phyloP scores from a whole-genome alignment of 805 yeast species.

The Wickerhamomyces pijperi region DNA sequence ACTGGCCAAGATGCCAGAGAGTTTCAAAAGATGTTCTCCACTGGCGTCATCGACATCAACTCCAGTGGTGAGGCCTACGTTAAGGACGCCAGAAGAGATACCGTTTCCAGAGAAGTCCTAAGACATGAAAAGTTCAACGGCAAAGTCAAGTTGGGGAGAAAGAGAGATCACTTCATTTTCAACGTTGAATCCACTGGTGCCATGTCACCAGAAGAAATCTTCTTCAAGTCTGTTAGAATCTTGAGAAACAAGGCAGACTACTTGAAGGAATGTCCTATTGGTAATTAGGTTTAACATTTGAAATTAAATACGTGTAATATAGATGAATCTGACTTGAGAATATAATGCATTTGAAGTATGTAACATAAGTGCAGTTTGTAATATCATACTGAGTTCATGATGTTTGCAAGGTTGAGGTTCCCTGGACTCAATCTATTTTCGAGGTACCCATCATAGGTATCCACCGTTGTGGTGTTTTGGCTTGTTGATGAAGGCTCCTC shows the following conservation, averaged over 20 bases:
- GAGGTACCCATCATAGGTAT: slow-evolving; percentile 6
- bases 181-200: slow-evolving; percentile 94
- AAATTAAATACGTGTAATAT: neutral
- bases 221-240: slow-evolving; percentile 79
- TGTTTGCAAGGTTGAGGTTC: slow-evolving; percentile 5
- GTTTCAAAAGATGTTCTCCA: slow-evolving; percentile 84
- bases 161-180: slow-evolving; percentile 86
- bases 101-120: slow-evolving; percentile 92
- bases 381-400: neutral
- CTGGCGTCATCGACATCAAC: slow-evolving; percentile 79
- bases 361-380: too few relatives aligned
- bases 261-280: slow-evolving; percentile 68
- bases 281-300: slow-evolving; percentile 22
- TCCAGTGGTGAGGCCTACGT: slow-evolving; percentile 64
- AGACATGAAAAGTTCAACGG: slow-evolving; percentile 87
- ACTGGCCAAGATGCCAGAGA: slow-evolving; percentile 64
- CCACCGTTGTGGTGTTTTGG: too few relatives aligned
- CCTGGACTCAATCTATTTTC: slow-evolving; percentile 4
- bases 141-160: slow-evolving; percentile 83
- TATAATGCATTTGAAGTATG: too few relatives aligned
- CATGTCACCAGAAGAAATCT: slow-evolving; percentile 93
- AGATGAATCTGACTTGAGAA: neutral
- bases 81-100: slow-evolving; percentile 85
- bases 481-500: too few relatives aligned
- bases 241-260: slow-evolving; percentile 78